Conservation (phyloP, 352 stramenopile genomes). For the Thalassiosira ordinaria region DNA sequence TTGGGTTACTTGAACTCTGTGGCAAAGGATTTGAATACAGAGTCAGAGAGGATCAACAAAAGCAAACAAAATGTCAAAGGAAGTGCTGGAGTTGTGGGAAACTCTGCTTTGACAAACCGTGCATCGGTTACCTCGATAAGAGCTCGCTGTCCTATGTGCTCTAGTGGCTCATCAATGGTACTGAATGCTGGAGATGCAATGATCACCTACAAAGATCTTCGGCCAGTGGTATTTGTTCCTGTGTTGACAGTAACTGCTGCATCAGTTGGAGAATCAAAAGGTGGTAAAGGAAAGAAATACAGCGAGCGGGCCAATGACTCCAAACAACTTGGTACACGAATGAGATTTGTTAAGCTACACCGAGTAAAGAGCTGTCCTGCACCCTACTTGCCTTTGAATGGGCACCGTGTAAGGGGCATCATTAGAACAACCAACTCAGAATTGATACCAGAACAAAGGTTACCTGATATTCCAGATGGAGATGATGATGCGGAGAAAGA, state of each 20-base stretch:
- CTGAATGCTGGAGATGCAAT: slow-evolving; percentile 44
- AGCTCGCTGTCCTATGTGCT: slow-evolving; percentile 50
- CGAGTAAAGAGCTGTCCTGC: slow-evolving; percentile 26
- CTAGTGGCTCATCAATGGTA: slow-evolving; percentile 28
- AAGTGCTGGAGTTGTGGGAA: slow-evolving; percentile 23
- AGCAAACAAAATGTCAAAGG: slow-evolving; percentile 26
- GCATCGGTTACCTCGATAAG: slow-evolving; percentile 32
- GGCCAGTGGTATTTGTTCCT: slow-evolving; percentile 47
- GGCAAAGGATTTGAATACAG: slow-evolving; percentile 40
- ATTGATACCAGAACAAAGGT: background rate
- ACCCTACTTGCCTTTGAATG: slow-evolving; percentile 41
- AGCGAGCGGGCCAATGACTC: background rate
- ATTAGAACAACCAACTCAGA: background rate
- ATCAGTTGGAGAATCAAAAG: background rate
- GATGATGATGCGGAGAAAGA: slow-evolving; percentile 45
- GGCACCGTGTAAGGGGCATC: slow-evolving; percentile 17
- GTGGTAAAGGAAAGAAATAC: slow-evolving; percentile 10
- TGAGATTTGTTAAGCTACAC: slow-evolving; percentile 57
- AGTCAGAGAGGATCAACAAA: slow-evolving; percentile 39
- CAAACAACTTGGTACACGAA: slow-evolving; percentile 15
- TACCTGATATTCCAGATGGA: slow-evolving; percentile 37
- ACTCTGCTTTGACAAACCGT: slow-evolving; percentile 1
- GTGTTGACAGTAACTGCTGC: slow-evolving; percentile 13
- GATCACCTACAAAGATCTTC: slow-evolving; percentile 54
- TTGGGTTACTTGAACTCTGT: slow-evolving; percentile 48